Conservation (phyloP, 2,329 filamentous ascomycete species). For the Sordariomycetes sp. region DNA sequence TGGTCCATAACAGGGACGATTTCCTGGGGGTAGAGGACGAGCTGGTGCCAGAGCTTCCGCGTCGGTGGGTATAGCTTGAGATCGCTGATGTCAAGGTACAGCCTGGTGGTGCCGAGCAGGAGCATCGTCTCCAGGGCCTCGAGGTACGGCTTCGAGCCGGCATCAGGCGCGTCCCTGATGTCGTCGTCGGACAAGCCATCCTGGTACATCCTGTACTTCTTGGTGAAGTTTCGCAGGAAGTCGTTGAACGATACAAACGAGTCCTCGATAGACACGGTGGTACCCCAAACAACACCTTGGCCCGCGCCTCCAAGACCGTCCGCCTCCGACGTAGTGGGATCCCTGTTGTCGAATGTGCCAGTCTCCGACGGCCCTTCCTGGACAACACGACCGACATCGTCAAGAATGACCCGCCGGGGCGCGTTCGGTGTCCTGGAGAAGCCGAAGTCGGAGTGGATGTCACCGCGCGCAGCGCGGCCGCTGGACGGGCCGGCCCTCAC, state of each 20-base stretch:
- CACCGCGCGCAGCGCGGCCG: conserved; percentile 62
- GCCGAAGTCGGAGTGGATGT: conserved; percentile 69
- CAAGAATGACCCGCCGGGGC: conserved; percentile 45
- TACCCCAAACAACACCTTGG: conserved; percentile 87
- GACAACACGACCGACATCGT: conserved; percentile 47
- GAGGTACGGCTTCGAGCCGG: conserved; percentile 72
- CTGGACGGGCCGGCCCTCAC: conserved; percentile 29
- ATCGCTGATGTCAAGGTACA: conserved; percentile 84
- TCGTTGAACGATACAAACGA: conserved; percentile 82
- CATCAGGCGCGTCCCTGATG: conserved; percentile 56
- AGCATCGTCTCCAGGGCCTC: conserved; percentile 86
- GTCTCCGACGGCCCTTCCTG: conserved; percentile 48
- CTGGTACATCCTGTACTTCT: conserved; percentile 86
- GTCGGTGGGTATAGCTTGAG: conserved; percentile 89
- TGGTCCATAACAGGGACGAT: conserved; percentile 97
- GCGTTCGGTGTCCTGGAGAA: conserved; percentile 43
- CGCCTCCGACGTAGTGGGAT: conserved; percentile 86
- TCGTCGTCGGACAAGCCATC: conserved; percentile 76
- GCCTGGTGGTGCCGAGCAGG: conserved; percentile 67
- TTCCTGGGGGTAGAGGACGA: conserved; percentile 90
- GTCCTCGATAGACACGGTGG: conserved; percentile 88
- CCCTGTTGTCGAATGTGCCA: conserved; percentile 48
- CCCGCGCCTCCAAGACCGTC: conserved; percentile 75
- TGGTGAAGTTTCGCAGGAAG: conserved; percentile 83
- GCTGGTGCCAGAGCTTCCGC: conserved; percentile 87